Evolutionary conservation across 176 grass and related monocot species (phyloP), one percentile per base, ranked within the genome.

Genomic region (Bromus sterilis): DNA sequence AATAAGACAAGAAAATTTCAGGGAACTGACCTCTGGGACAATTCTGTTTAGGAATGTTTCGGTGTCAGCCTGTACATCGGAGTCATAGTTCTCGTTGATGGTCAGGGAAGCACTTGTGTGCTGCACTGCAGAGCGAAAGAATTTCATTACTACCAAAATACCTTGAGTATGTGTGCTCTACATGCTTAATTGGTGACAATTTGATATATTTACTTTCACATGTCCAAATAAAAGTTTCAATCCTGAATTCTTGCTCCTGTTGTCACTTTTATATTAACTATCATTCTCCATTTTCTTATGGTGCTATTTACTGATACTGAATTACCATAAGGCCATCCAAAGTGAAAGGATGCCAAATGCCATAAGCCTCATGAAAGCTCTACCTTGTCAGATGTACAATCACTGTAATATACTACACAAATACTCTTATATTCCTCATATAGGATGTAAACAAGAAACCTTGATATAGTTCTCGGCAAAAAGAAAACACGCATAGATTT

Each of bases 41-140:
- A 98, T 93, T 64, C 80, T 80, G 72, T 89, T 98, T 37, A 98
- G 96, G 66, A 95, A 98, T 65, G 93, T 95, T 82, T 98, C 93
- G 2, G 96, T 98, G 84, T 93, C 96, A 61, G 81, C 88, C 82
- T 91, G 93, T 26, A 98, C 96, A 91, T 98, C 96, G 0, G 90
- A 83, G 68, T 98, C 93, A 33, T 98, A 98, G 55, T 98, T 98
- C 84, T 95, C 93, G 58, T 98, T 98, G 82, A 98, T 95, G 63
- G 96, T 98, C 60, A 98, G 80, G 21, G 96, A 98, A 67, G 96
- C 90, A n/a, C 96, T 98, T 77, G 96, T 98, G 79, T 98, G 93
- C 85, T 93, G 96, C 86, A 95, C 96, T 95, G 93, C 18, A 86
- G 9, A 82, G 51, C 2, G 5, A 49, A 91, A 58, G 80, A 40